These are phyloP conservation scores for Cladochytrium replicatum DNA, from an alignment of 192 early-diverging fungal genomes.

Conservation along the genomic window DNA sequence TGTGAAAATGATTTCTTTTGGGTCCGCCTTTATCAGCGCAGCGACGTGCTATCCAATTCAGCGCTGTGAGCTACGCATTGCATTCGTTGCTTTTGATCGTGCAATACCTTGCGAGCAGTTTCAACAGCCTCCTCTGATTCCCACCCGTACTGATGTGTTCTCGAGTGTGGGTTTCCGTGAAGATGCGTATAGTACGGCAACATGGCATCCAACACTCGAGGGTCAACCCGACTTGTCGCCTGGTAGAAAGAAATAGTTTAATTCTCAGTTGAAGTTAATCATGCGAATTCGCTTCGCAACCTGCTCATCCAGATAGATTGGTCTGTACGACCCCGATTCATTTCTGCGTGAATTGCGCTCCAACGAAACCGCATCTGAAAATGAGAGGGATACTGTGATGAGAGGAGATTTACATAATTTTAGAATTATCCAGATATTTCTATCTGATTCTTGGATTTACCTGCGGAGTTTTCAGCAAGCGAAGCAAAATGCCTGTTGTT, in stretches of 20 bases:
- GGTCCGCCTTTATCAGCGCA: conserved; percentile 76
- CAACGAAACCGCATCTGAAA: too few species aligned
- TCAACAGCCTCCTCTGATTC: conserved; percentile 88
- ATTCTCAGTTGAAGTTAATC: too few species aligned
- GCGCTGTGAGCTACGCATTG: not conserved
- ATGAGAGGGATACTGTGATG: too few species aligned
- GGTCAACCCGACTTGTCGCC: conserved; percentile 88
- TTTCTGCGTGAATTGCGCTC: too few species aligned
- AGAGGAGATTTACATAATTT: too few species aligned
- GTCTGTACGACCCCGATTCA: too few species aligned
- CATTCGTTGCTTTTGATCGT: not conserved
- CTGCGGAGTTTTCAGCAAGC: too few species aligned
- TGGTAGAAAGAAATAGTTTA: conserved; percentile 50
- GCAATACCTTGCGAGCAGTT: conserved; percentile 62
- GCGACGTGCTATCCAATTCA: conserved; percentile 59
- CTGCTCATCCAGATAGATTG: conserved; percentile 83
- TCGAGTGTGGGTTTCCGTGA: conserved; percentile 93
- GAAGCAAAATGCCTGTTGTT: too few species aligned
- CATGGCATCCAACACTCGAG: conserved; percentile 88
- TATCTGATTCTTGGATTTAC: too few species aligned
- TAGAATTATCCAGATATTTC: too few species aligned
- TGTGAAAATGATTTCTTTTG: conserved; percentile 95
- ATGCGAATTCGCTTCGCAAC: too few species aligned
- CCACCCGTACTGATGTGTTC: conserved; percentile 97
- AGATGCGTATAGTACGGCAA: conserved; percentile 83